Base-by-base conservation (phyloP, 169 alveolate genomes). In the Cryptosporidium canis region DNA sequence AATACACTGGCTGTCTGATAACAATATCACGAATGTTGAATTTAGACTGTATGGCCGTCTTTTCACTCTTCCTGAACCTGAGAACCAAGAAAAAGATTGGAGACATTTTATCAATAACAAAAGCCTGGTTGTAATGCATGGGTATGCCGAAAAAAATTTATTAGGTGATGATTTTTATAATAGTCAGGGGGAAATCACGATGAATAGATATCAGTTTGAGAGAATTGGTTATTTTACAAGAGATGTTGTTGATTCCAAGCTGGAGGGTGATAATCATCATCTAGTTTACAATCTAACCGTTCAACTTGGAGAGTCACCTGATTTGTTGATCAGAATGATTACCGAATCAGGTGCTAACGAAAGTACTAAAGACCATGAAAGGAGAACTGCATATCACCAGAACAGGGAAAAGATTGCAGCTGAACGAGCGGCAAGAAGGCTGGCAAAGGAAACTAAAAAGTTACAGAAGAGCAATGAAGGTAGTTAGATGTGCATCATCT, bases 221-320 rank as follows among this genome's bases (percentile, higher is more conserved):
- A 94, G 98, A 90, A 82, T 94, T 21, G 98, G 97, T 18, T 96
- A 92, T 87, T 96, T 95, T 7, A 70, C 84, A 70, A 48, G 84
- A 51, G 84, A 70, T n/a, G 41, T 70, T 7, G 67, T 70, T n/a
- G 67, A 55, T n/a, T 70, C 84, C 18, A 43, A 43, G 29, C 55
- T 6, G 18, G 41, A 8, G 16, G 12, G 31, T 43, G 44, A 44
- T 18, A 29, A 67, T 21, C 16, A 1, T 31, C 8, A 29, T 27
- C 66, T 55, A 3, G 84, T 70, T 0, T 70, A 70, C 51, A 70
- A 70, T 70, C 21, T 70, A 16, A 70, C 84, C 24, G 67, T 70
- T 7, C 84, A 70, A 33, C 35, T 70, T 4, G 84, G 84, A 12
- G 84, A 70, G 21, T 70, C 84, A 2, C 84, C 84, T 7, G 84